phyloP scores from a whole-genome alignment of 2,329 filamentous ascomycete genomes.

The Ambrosiella beaveri region DNA sequence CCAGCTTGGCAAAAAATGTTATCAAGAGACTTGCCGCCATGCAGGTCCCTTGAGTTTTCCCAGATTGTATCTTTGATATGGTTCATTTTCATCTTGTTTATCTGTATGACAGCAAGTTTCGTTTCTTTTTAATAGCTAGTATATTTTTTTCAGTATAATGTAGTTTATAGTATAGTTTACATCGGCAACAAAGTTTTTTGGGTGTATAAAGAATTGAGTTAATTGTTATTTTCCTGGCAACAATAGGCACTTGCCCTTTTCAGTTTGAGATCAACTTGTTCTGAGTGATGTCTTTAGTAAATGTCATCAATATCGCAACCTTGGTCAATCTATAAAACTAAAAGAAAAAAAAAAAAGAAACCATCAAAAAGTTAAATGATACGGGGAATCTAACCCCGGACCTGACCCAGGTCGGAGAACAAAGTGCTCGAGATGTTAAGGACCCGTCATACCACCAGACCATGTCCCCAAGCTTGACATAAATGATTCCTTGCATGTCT shows the following conservation, averaged over 20 bases:
- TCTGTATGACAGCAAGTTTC: background rate
- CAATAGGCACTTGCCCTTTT: too few relatives aligned
- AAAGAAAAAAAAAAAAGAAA: background rate
- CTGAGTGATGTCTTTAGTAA: too few relatives aligned
- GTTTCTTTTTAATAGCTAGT: too few relatives aligned
- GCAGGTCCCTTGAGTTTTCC: constrained; percentile 4
- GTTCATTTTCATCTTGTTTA: background rate
- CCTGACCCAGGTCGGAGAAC: constrained; percentile 9
- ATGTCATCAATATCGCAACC: background rate
- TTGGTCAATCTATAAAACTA: background rate
- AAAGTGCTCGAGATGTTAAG: constrained; percentile 6
- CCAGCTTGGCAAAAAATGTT: constrained; percentile 22
- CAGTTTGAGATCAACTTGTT: too few relatives aligned
- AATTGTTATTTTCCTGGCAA: too few relatives aligned
- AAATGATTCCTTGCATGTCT: background rate
- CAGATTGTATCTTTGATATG: too few relatives aligned
- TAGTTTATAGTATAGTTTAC: too few relatives aligned
- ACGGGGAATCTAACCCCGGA: constrained; percentile 14
- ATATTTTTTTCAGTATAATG: too few relatives aligned
- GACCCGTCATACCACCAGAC: constrained; percentile 12
- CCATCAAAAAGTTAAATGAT: constrained; percentile 1
- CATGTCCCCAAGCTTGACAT: constrained; percentile 3
- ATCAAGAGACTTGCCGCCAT: constrained; percentile 14
- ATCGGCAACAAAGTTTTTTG: too few relatives aligned
- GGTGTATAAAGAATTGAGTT: too few relatives aligned